Conservation (phyloP, 2,329 filamentous ascomycete genomes). For the Talaromyces sp. region DNA sequence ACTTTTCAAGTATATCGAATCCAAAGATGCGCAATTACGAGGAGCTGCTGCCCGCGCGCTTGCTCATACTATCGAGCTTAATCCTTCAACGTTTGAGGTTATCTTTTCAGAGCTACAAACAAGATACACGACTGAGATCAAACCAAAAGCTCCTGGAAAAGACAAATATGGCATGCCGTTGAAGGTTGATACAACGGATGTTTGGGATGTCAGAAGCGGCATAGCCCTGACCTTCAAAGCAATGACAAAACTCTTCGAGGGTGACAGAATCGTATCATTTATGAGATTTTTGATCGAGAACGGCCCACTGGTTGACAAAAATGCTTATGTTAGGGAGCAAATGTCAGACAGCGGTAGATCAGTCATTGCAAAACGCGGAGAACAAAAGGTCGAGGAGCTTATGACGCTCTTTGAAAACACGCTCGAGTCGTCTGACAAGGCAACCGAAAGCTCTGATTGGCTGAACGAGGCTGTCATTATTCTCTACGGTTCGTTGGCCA, state of each 20-base stretch:
- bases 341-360: conserved; percentile 88
- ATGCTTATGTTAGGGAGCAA: conserved; percentile 69
- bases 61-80: conserved; percentile 63
- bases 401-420: conserved; percentile 90
- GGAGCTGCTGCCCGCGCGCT: conserved; percentile 77
- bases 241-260: conserved; percentile 65
- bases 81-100: conserved; percentile 55
- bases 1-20: conserved; percentile 74
- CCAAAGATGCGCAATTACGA: conserved; percentile 73
- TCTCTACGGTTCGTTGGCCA: conserved; percentile 88
- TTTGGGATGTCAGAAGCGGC: conserved; percentile 87
- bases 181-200: conserved; percentile 81
- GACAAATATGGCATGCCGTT: conserved; percentile 93
- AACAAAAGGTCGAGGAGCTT: conserved; percentile 74
- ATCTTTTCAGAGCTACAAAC: conserved; percentile 63
- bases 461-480: conserved; percentile 98
- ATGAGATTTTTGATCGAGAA: conserved; percentile 79
- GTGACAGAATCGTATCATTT: conserved; percentile 67
- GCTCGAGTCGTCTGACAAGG: conserved; percentile 78
- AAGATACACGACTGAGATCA: conserved; percentile 72
- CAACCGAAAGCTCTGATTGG: conserved; percentile 74
- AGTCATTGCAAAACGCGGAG: conserved; percentile 76
- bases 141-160: conserved; percentile 74
- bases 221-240: conserved; percentile 83
- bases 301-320: conserved; percentile 81